Evolutionary conservation across 495 filamentous ascomycete genomes (phyloP).

Genomic region (Penicillium samsonianum): DNA sequence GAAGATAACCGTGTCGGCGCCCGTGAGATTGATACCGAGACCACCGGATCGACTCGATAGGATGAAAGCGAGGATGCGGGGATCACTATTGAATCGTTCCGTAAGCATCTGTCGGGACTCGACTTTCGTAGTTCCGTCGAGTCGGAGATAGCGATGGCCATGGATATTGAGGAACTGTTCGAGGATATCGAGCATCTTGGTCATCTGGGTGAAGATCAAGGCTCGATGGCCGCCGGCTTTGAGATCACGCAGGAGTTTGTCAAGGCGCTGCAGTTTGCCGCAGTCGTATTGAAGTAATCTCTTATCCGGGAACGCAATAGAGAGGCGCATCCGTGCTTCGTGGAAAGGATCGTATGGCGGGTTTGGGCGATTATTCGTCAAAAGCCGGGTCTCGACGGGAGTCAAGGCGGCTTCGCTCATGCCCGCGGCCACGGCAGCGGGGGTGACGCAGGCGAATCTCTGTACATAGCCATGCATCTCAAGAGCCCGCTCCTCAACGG

Average conservation of each 20-base stretch:
- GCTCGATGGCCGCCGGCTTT: slow-evolving; percentile 90
- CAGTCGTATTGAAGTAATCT: slow-evolving; percentile 96
- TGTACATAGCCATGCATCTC: slow-evolving; percentile 73
- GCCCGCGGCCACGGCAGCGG: slow-evolving; percentile 79
- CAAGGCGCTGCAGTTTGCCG: slow-evolving; percentile 91
- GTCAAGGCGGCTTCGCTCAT: slow-evolving; percentile 67
- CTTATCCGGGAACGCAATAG: slow-evolving; percentile 96
- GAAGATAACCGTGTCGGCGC: slow-evolving; percentile 98
- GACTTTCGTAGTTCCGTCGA: slow-evolving; percentile 92
- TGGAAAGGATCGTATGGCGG: slow-evolving; percentile 82
- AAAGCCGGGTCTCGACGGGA: slow-evolving; percentile 60
- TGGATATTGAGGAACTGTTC: slow-evolving; percentile 99
- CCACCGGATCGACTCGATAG: slow-evolving; percentile 93
- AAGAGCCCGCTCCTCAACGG: slow-evolving; percentile 68
- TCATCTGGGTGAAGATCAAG: slow-evolving; percentile 99
- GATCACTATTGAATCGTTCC: slow-evolving; percentile 94
- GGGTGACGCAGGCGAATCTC: slow-evolving; percentile 89
- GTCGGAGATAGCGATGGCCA: slow-evolving; percentile 91
- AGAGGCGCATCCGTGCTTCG: slow-evolving; percentile 86
- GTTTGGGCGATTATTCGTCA: slow-evolving; percentile 52
- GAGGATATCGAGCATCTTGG: slow-evolving; percentile 94
- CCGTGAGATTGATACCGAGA: slow-evolving; percentile 93
- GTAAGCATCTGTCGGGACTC: slow-evolving; percentile 95
- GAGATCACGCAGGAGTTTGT: slow-evolving; percentile 79
- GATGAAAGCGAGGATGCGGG: slow-evolving; percentile 91